Evolutionary conservation across 192 early-diverging fungal species (phyloP), one percentile per base, ranked within the genome.

Genomic region (Fimicolochytrium jonesii): DNA sequence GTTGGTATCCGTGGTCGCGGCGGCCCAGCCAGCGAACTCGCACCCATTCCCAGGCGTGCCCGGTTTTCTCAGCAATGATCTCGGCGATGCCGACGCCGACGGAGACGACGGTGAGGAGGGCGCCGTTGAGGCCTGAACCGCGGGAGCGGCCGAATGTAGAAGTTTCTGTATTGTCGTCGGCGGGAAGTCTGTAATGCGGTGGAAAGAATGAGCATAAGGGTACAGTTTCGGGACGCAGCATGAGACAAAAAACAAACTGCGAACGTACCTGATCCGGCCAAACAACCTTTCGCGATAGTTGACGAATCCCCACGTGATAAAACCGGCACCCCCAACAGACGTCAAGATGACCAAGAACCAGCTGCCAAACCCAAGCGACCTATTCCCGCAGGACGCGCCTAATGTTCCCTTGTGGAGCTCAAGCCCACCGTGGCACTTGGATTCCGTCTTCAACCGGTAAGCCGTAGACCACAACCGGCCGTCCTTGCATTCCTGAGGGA

Each of bases 391-490:
- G 28, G 39, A 58, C 55, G 49, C 73, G 55, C 51, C 36, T 44
- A 13, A 32, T 41, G 28, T 55, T 18, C 56, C 64, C 9, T 42
- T 51, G 36, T 50, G 61, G 33, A 64, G 51, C 11, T 35, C 39
- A 0, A 59, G 31, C 11, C 75, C 75, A 7, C 75, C 75, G 37
- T 34, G 23, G 42, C 75, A 76, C 20, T 70, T 68, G 3, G 66
- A 62, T 18, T 64, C 52, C 62, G 36, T 44, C 15, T 59, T 18
- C 36, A 65, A 68, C 13, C 41, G 31, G 39, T 68, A 75, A n/a
- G 61, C 69, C 2, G 75, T 70, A 1, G 56, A 25, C n/a, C 58
- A 36, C 30, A 56, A 22, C 30, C 28, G 23, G 15, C 67, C 63
- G 36, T 64, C 55, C 53, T 28, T 57, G 26, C 25, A 64, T 34